Base-by-base conservation (phyloP, 352 stramenopile species). In the Pythium phragmiticola region DNA sequence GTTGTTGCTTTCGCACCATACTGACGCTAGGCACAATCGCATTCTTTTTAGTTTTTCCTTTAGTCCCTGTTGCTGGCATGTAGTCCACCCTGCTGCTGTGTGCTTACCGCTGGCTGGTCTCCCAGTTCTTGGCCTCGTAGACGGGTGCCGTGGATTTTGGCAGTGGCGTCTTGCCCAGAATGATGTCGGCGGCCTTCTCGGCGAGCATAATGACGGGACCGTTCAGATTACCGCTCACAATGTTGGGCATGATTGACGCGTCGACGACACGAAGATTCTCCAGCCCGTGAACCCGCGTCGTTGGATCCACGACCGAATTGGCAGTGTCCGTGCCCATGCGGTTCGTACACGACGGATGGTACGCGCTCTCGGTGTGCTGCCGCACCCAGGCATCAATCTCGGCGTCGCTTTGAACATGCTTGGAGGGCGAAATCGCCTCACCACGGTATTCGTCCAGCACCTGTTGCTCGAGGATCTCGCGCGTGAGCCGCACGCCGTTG, bases 141-240 rank as follows among this genome's bases (percentile, higher is more conserved):
- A 95, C 84, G 1, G 83, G 74, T 4, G 82, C 81, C 19, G 60
- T 92, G 13, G 84, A 92, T 68, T 89, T 89, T 8, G 79, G 76
- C 49, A 95, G 74, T 45, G 84, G 62, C 33, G 67, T 65, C 60
- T 87, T 89, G 50, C 80, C 83, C 41, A 93, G 71, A 47, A 98
- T 97, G 60, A 97, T 94, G 58, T 98, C 89, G 39, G 94, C 92
- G 17, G 88, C 90, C 69, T 97, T 97, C 68, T 98, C 94, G 12
- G 88, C 94, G 37, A 98, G 76, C 78, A 98, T 97, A 69, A 98
- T 96, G 33, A 92, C 89, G n/a, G 92, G 96, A 2, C 72, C 90
- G 71, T 98, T 98, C 17, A 97, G 79, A 68, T 98, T 98, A 47
- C 95, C 95, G 55, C 90, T 98, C 54, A 97, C 77, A 53, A 98